phyloP scores from a whole-genome alignment of 176 grass and related monocot species.

The Lolium perenne region DNA sequence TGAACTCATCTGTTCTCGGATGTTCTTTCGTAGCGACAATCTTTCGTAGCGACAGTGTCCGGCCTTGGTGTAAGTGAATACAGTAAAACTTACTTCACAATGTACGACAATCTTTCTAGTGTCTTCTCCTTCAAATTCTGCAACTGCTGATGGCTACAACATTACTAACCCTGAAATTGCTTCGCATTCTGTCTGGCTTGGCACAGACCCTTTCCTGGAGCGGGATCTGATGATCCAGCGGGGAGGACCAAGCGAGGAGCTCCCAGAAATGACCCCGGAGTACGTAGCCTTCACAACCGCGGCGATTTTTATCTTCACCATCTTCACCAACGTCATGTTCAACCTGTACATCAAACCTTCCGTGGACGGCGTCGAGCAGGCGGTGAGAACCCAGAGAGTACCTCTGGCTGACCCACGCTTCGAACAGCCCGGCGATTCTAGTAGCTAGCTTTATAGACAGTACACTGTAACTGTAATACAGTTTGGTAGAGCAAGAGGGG shows the following conservation, averaged over 20 bases:
- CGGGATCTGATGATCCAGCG: slow-evolving; percentile 67
- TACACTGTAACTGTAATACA: neutral
- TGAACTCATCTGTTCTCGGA: too few relatives aligned
- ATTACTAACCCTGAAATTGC: neutral
- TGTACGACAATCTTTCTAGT: too few relatives aligned
- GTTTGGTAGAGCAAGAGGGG: neutral
- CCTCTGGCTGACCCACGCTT: slow-evolving; percentile 55
- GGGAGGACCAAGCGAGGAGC: slow-evolving; percentile 43
- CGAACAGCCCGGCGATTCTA: slow-evolving; percentile 24
- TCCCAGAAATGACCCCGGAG: slow-evolving; percentile 71
- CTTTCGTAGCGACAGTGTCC: too few relatives aligned
- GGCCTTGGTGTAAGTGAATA: too few relatives aligned
- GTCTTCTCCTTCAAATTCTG: neutral
- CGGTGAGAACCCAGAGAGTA: slow-evolving; percentile 52
- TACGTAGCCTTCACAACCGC: slow-evolving; percentile 65
- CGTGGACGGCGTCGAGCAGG: slow-evolving; percentile 64
- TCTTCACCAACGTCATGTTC: slow-evolving; percentile 89
- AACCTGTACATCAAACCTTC: slow-evolving; percentile 77
- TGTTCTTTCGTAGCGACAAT: too few relatives aligned
- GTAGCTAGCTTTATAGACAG: slow-evolving; percentile 8
- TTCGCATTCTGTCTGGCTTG: slow-evolving; percentile 15
- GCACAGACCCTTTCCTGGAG: slow-evolving; percentile 65
- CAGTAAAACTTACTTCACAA: too few relatives aligned
- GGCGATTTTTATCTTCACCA: slow-evolving; percentile 70
- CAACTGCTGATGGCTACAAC: neutral